Evolutionary conservation across 371 early-diverging fungal genomes (phyloP), one percentile per base, ranked within the genome.

Genomic region (Chytridium lagenaria): DNA sequence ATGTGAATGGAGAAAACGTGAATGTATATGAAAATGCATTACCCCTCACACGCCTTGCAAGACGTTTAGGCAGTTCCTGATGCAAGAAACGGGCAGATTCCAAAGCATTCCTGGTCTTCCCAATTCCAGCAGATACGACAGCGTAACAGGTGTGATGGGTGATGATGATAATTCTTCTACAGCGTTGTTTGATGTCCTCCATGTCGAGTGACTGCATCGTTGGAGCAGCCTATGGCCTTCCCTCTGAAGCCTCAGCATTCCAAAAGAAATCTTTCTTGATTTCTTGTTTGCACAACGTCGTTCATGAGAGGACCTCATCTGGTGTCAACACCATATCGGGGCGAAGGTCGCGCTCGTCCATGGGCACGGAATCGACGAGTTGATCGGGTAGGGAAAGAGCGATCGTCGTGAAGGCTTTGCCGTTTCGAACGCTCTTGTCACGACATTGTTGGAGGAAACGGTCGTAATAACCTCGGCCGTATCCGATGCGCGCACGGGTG

Each of bases 21-120:
- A 44, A 39, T 19, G 26, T 34, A 3, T 34, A 33, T 28, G 7
- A 33, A 7, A 34, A 30, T 16, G 61, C 36, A 30, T 61, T 28
- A 82, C 82, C 79, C 79, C 88, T 85, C 23, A 93, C 92, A 50
- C 93, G 86, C 73, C 93, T 76, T 7, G 94, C 95, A 69, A 95
- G 72, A 33, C 95, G 90, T 50, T 90, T 92, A 0, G 95, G 94
- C 40, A 95, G 81, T 75, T 94, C 94, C 16, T 86, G 78, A 38
- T 87, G 87, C n/a, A 93, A 87, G 76, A 91, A 91, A 5, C 84
- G 44, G 82, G 83, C 68, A 5, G 71, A 69, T n/a, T 68, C 74
- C 12, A 65, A 75, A 2, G 75, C 63, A 23, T 82, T 78, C 16
- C 69, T 49, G 49, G 75, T 64, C 65, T 79, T 70, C 19, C 84